phyloP scores from a whole-genome alignment of 192 early-diverging fungal genomes.

The Rhizophagus prolifer region DNA sequence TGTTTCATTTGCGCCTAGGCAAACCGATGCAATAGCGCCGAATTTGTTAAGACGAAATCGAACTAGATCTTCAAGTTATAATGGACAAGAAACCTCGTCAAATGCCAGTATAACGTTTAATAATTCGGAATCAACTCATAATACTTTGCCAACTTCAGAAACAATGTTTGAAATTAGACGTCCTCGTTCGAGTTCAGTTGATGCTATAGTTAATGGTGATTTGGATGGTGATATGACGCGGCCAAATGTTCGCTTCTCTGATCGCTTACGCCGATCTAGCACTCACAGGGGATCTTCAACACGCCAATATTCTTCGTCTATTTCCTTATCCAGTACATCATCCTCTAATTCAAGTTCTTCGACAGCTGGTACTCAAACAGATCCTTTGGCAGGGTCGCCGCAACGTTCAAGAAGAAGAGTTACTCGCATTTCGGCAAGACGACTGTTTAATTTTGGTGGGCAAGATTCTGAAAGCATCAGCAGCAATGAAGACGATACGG shows the following conservation, averaged over 20 bases:
- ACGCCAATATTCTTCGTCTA: background rate
- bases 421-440: conserved; percentile 4
- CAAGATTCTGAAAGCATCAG: background rate
- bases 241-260: background rate
- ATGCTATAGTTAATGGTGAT: conserved; percentile 5
- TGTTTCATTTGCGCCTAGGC: conserved; percentile 15
- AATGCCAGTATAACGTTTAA: background rate
- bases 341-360: background rate
- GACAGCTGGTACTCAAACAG: conserved; percentile 14
- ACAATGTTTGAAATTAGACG: background rate
- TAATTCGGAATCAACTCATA: background rate
- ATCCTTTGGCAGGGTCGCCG: background rate
- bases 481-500: conserved; percentile 8
- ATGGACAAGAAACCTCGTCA: background rate
- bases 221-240: background rate
- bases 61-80: conserved; percentile 22
- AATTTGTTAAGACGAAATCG: conserved; percentile 10
- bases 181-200: conserved; percentile 6
- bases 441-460: conserved; percentile 2
- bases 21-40: conserved; percentile 13
- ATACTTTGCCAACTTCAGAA: background rate
- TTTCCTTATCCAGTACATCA: background rate
- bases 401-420: conserved; percentile 6
- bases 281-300: background rate
- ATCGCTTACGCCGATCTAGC: conserved; percentile 12